Evolutionary conservation across 176 grass and related monocot genomes (phyloP).

Genomic region (Luzula sylvatica): DNA sequence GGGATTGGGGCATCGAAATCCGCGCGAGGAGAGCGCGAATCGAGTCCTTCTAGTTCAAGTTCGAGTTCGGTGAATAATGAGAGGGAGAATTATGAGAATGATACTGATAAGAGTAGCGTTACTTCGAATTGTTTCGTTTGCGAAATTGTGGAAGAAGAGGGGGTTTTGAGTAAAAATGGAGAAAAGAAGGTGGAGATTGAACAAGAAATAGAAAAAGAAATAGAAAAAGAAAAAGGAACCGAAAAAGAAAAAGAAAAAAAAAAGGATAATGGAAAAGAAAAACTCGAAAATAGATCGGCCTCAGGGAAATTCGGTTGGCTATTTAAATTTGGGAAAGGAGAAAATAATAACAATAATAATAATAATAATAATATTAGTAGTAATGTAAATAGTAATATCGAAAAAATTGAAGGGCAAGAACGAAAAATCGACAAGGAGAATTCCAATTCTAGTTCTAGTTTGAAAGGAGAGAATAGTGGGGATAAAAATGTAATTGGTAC

Average conservation of each 20-base stretch:
- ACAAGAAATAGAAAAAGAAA: slow-evolving; percentile 22
- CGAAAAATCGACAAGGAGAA: slow-evolving; percentile 16
- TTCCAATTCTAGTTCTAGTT: slow-evolving; percentile 17
- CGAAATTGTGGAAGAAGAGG: slow-evolving; percentile 40
- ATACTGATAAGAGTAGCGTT: slow-evolving; percentile 60
- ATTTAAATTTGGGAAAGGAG: slow-evolving; percentile 51
- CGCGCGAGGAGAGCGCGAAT: slow-evolving; percentile 5
- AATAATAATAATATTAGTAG: not conserved
- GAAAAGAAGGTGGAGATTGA: slow-evolving; percentile 23
- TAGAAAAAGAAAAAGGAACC: slow-evolving; percentile 25
- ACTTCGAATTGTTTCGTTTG: slow-evolving; percentile 61
- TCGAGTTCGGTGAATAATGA: slow-evolving; percentile 27
- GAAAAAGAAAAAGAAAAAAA: slow-evolving; percentile 4
- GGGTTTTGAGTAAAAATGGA: slow-evolving; percentile 9
- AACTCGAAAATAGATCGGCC: slow-evolving; percentile 45
- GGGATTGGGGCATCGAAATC: not conserved
- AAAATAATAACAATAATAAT: slow-evolving; percentile 25
- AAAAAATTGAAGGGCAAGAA: slow-evolving; percentile 27
- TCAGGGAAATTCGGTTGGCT: slow-evolving; percentile 78
- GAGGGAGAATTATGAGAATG: slow-evolving; percentile 35
- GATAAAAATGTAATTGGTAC: slow-evolving; percentile 76
- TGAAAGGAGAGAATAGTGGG: slow-evolving; percentile 33
- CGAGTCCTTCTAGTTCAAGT: not conserved
- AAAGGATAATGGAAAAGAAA: slow-evolving; percentile 16
- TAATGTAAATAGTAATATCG: not conserved